Evolutionary conservation across 805 yeast genomes (phyloP), one percentile per base, ranked within the genome.

Genomic region (Grigorovia transvaalensis): DNA sequence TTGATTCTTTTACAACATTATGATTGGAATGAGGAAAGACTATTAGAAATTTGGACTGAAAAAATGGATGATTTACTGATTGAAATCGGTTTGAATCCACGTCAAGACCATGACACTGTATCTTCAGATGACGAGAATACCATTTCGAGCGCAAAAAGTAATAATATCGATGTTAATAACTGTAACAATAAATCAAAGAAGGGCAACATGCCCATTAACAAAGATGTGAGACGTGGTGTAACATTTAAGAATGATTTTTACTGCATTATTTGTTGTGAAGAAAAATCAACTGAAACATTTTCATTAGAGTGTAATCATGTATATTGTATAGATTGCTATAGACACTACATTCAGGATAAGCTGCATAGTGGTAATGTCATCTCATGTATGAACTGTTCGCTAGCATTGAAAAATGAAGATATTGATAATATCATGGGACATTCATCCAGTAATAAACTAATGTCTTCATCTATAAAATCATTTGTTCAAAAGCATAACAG

Each of bases 231-330:
- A 20, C 57, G 61, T 46, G 59, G 55, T 13, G 54, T 59, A 38
- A 55, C 49, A 42, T 46, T 51, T 23, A 52, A 51, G 44, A 59
- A 67, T 0, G 62, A 63, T 12, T 78, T 73, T 56, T 54, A 64
- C 29, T 88, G 96, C 63, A 59, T 66, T 15, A 81, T 90, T n/a
- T 90, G 96, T 66, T 86, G 88, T 64, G 84, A 83, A 20, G 77
- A 76, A 0, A 71, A 70, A 29, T 61, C 62, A 0, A 51, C 66
- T 53, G 58, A 59, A 29, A 57, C 75, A 45, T 86, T 80, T 58
- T 66, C 75, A 2, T 65, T 88, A 17, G 74, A 74, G 15, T 93
- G 98, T 66, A 75, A 74, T 9, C 96, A 91, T 65, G 72, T 70
- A 49, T 85, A 73, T 58, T 93, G 99, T 63, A 58, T 71, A 1